These are phyloP conservation scores for Ceriops zippeliana DNA, from an alignment of 345 rosid species.

Conservation along the genomic window DNA sequence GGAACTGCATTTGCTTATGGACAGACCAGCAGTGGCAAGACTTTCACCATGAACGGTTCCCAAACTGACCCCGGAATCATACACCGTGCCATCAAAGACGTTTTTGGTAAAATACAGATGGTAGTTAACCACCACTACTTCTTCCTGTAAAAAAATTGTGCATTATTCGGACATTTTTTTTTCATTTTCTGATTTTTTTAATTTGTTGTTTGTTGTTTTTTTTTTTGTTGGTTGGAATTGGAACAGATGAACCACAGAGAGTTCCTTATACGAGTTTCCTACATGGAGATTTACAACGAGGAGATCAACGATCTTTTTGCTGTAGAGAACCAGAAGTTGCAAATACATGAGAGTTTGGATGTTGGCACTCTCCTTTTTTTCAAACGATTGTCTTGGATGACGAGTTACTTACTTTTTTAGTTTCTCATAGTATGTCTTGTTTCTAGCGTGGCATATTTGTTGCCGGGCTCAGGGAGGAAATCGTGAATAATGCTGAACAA, in stretches of 20 bases:
- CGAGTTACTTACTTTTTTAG: constrained; percentile 4
- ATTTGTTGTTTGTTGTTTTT: background rate
- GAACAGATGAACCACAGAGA: constrained; percentile 71
- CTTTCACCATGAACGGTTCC: constrained; percentile 95
- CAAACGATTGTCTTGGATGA: constrained; percentile 5
- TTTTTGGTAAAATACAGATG: constrained; percentile 51
- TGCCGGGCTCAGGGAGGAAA: constrained; percentile 83
- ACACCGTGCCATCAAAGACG: constrained; percentile 66
- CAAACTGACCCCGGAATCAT: constrained; percentile 70
- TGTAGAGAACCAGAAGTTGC: constrained; percentile 76
- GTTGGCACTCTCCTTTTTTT: constrained; percentile 28
- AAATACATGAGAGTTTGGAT: constrained; percentile 91
- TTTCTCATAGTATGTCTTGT: background rate
- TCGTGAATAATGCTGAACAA: constrained; percentile 77
- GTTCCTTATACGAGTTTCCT: constrained; percentile 86
- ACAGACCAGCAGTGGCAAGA: constrained; percentile 97
- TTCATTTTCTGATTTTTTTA: constrained; percentile 22
- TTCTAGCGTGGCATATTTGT: constrained; percentile 84
- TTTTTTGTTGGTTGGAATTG: background rate
- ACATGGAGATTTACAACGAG: constrained; percentile 94
- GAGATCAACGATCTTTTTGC: constrained; percentile 86
- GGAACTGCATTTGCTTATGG: constrained; percentile 98
- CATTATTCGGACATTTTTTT: constrained; percentile 2
- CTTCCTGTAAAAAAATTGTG: background rate
- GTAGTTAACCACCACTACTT: constrained; percentile 24